Evolutionary conservation across 2,329 filamentous ascomycete genomes (phyloP).

Genomic region (Tolypocladium guangdongense): DNA sequence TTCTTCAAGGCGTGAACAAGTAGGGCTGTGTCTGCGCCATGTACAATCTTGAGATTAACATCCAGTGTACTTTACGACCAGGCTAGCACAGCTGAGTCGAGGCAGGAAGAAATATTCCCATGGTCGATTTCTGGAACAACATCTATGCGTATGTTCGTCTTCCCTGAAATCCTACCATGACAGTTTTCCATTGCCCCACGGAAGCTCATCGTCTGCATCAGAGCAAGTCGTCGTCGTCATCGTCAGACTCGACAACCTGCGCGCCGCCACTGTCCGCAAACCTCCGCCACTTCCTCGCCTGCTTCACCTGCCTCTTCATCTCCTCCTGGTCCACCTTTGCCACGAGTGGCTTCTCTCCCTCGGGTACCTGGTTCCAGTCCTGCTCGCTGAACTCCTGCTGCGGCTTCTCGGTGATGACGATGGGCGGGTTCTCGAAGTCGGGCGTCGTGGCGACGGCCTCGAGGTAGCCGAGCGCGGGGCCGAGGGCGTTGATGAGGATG

Average conservation of each 20-base stretch:
- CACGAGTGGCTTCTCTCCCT: conserved; percentile 18
- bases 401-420: conserved; percentile 17
- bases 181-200: not conserved
- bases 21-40: not conserved
- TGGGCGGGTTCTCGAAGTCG: conserved; percentile 28
- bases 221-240: not conserved
- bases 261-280: conserved; percentile 4
- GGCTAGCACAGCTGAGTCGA: not conserved
- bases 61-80: not conserved
- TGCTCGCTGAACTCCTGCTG: conserved; percentile 10
- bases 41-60: not conserved
- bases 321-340: conserved; percentile 6
- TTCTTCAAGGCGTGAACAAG: conserved; percentile 28
- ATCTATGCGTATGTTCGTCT: not conserved
- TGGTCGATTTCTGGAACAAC: not conserved
- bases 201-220: not conserved
- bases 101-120: not conserved
- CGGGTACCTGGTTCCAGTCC: conserved; percentile 19
- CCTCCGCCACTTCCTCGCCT: conserved; percentile 13
- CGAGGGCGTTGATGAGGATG: conserved; percentile 46
- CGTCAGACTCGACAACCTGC: conserved; percentile 6
- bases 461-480: conserved; percentile 49
- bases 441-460: conserved; percentile 36
- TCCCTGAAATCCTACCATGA: too few relatives aligned
- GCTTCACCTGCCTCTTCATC: conserved; percentile 13